These are phyloP conservation scores for Sporobolus alterniflorus DNA, from an alignment of 202 grass and related monocot species.

Conservation along the genomic window DNA sequence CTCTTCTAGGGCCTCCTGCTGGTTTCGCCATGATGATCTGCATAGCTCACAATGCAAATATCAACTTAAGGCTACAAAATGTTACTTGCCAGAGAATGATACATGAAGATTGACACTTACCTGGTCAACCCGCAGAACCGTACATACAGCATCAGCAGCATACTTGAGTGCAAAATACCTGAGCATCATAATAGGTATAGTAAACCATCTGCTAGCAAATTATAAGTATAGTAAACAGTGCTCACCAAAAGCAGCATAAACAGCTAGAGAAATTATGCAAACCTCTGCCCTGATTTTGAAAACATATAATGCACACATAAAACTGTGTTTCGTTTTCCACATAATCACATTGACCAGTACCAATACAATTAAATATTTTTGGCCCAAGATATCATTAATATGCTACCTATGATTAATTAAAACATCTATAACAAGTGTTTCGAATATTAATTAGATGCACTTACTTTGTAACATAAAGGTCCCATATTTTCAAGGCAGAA, in stretches of 20 bases:
- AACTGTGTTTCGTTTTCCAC: neutral
- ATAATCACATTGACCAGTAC: neutral
- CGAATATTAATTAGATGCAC: slow-evolving; percentile 5
- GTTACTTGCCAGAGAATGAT: neutral
- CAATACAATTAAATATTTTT: neutral
- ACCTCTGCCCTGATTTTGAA: neutral
- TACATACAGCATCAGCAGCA: slow-evolving; percentile 76
- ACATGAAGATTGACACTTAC: slow-evolving; percentile 32
- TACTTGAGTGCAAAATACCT: slow-evolving; percentile 92
- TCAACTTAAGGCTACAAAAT: slow-evolving; percentile 8
- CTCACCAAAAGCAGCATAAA: neutral
- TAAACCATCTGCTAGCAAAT: neutral
- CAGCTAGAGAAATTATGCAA: neutral
- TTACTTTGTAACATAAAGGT: slow-evolving; percentile 94
- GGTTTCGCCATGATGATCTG: slow-evolving; percentile 98
- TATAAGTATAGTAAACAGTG: neutral
- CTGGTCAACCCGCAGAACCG: slow-evolving; percentile 92
- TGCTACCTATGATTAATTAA: neutral
- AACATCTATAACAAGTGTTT: neutral
- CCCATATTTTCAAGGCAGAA: slow-evolving; percentile 76
- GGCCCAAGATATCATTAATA: neutral
- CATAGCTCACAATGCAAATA: neutral
- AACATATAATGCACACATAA: neutral
- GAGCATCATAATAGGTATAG: slow-evolving; percentile 3
- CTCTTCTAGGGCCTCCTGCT: slow-evolving; percentile 72